Base-by-base conservation (phyloP, 495 filamentous ascomycete species). In the Parathielavia hyrcaniae region DNA sequence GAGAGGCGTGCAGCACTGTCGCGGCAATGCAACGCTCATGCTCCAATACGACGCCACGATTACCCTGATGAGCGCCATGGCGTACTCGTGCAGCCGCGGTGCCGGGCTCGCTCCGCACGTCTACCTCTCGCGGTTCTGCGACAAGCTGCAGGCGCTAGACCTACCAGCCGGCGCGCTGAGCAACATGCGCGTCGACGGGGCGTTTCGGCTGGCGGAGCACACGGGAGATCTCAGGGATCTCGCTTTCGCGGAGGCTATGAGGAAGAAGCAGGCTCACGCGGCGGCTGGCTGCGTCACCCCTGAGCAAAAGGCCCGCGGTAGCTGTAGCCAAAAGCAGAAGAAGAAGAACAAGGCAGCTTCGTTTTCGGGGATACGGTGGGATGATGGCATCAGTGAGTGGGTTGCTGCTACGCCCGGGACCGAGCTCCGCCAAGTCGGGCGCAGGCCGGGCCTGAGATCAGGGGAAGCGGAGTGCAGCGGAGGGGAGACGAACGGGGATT, bases 341-440 rank as follows among this genome's bases (percentile, higher is more conserved):
- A 7, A 23, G 22, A 45, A 23, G 47, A 43, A 30, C 49, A 46
- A 58, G 10, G 47, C 30, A 8, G 9, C 46, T 6, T 44, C 50
- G 4, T 70, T 74, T 47, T 63, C 68, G 9, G 70, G 73, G 16
- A 77, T 74, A 54, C 66, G 70, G 7, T 81, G 78, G 78, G 79
- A 81, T 55, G 78, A 79, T 57, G 78, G 73, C 23, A 80, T 81
- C 61, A 71, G 77, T 51, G 79, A 81, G 69, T 81, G 79, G 79
- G 73, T 80, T 17, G 73, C 61, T 22, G 58, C 52, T 1, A 59
- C 61, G 20, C 61, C 61, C 9, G 57, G 22, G 35, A 59, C 45
- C 4, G 60, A 54, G 13, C 4, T 35, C 10, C 44, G 38, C 16
- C 35, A 23, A 20, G 20, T 39, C 13, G 32, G 35, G 6, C 13